phyloP scores from a whole-genome alignment of 345 rosid species.

The Citrus unshiu region DNA sequence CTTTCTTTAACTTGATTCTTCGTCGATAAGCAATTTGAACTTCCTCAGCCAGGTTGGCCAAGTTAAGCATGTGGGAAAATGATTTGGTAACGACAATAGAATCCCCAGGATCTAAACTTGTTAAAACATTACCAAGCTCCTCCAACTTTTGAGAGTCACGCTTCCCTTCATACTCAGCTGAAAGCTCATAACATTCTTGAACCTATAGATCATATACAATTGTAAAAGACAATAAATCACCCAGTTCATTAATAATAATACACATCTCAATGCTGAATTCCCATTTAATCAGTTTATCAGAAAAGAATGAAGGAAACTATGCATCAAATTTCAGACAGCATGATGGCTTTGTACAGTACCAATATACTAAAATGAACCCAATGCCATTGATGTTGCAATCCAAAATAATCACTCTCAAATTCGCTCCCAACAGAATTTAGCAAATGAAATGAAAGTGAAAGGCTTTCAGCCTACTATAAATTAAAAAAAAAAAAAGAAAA shows the following conservation, averaged over 20 bases:
- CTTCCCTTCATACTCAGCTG: slow-evolving; percentile 90
- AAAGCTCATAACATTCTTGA: slow-evolving; percentile 91
- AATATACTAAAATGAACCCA: not conserved
- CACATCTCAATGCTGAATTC: not conserved
- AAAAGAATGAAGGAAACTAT: not conserved
- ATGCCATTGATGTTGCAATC: not conserved
- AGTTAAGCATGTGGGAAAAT: slow-evolving; percentile 91
- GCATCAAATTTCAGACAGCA: not conserved
- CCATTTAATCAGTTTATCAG: not conserved
- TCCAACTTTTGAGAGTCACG: slow-evolving; percentile 68
- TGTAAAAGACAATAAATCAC: not conserved
- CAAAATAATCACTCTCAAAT: not conserved
- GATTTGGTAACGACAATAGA: slow-evolving; percentile 85
- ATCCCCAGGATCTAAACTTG: slow-evolving; percentile 91
- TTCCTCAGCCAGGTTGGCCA: slow-evolving; percentile 96
- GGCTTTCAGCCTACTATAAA: not conserved
- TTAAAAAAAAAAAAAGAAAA: too few relatives aligned
- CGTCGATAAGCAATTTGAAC: slow-evolving; percentile 92
- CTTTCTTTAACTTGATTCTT: slow-evolving; percentile 79
- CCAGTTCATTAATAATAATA: not conserved
- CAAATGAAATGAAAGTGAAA: not conserved
- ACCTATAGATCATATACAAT: slow-evolving; percentile 40
- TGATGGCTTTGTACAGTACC: not conserved
- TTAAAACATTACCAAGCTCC: slow-evolving; percentile 81
- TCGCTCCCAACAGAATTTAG: not conserved